These are phyloP conservation scores for Penicillium sumatraense DNA, from an alignment of 2,329 filamentous ascomycete genomes.

Conservation along the genomic window DNA sequence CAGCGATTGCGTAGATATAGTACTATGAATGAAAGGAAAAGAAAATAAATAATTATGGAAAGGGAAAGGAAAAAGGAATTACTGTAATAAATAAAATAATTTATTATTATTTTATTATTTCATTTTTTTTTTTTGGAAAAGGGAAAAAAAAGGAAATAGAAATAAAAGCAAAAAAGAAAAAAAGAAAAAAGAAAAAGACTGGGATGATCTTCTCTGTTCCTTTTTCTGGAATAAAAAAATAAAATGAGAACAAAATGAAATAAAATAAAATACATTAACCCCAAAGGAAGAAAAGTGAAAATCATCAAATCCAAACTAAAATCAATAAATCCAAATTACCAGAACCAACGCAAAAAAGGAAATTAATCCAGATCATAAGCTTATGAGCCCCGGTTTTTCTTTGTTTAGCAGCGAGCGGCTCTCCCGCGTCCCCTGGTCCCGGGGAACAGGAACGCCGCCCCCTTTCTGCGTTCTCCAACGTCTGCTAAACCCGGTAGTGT, in stretches of 20 bases:
- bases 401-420: constrained; percentile 37
- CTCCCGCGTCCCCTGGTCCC: constrained; percentile 36
- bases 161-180: constrained; percentile 5
- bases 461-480: constrained; percentile 32
- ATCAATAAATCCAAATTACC: constrained; percentile 16
- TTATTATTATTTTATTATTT: too few relatives aligned
- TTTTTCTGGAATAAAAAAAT: constrained; percentile 19
- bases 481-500: constrained; percentile 14
- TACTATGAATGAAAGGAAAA: constrained; percentile 2
- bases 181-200: not conserved
- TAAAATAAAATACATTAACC: too few relatives aligned
- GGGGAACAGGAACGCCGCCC: constrained; percentile 38
- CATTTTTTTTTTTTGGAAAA: too few relatives aligned
- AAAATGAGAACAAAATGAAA: not conserved
- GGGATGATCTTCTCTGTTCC: constrained; percentile 15
- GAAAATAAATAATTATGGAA: not conserved
- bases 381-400: constrained; percentile 18
- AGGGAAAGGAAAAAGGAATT: not conserved
- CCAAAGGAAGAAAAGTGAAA: constrained; percentile 9
- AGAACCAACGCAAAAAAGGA: constrained; percentile 14
- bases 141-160: not conserved
- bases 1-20: constrained; percentile 35
- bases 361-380: constrained; percentile 17
- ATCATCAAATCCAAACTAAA: constrained; percentile 7
- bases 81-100: not conserved